phyloP scores from a whole-genome alignment of 1,284 basidiomycete species.

The Microbotryum violaceum region DNA sequence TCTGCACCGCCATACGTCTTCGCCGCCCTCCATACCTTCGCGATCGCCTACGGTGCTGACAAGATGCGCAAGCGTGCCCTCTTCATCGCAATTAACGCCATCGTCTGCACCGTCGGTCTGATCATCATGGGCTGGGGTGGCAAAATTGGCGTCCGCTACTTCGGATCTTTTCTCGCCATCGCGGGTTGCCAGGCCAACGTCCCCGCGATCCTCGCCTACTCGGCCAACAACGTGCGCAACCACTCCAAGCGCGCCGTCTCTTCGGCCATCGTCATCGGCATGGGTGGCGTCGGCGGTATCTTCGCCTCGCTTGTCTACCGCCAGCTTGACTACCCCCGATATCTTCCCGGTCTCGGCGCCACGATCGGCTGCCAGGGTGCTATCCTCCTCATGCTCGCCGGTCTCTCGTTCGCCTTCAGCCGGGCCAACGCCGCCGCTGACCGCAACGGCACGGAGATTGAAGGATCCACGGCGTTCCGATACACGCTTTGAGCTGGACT shows the following conservation, averaged over 20 bases:
- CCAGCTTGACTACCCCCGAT: constrained; percentile 32
- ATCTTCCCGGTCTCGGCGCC: constrained; percentile 21
- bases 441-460: constrained; percentile 11
- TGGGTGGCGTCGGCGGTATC: constrained; percentile 55
- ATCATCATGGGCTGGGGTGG: constrained; percentile 39
- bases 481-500: constrained; percentile 22
- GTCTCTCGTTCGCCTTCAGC: constrained; percentile 27
- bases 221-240: constrained; percentile 43
- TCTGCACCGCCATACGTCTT: constrained; percentile 44
- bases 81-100: constrained; percentile 39
- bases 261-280: constrained; percentile 56
- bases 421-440: constrained; percentile 21
- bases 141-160: constrained; percentile 5
- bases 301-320: constrained; percentile 40
- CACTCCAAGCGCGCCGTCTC: constrained; percentile 40
- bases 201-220: constrained; percentile 39
- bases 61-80: constrained; percentile 39
- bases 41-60: constrained; percentile 41
- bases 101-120: constrained; percentile 41
- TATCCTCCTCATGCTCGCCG: constrained; percentile 28
- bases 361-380: constrained; percentile 36
- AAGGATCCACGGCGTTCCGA: constrained; percentile 23
- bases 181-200: constrained; percentile 39
- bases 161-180: constrained; percentile 35
- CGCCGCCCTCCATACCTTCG: constrained; percentile 38